Evolutionary conservation across 164 flowering plant species (phyloP).

Genomic region (Stephania japonica): DNA sequence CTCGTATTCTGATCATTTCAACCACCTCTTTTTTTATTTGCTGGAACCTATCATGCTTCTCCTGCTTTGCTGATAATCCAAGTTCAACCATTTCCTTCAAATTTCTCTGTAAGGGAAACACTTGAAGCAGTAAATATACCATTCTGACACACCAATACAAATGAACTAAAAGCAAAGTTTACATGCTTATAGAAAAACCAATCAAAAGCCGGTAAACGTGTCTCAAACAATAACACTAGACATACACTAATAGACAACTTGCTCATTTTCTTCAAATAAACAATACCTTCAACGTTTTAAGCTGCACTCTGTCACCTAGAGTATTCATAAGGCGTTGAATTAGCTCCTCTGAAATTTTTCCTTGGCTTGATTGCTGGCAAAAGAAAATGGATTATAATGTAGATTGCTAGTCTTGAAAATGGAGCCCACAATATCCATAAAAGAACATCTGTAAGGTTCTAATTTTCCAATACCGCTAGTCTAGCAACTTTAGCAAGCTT

Average conservation of each 20-base stretch:
- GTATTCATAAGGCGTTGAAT: slow-evolving; percentile 77
- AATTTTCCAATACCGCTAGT: slow-evolving; percentile 59
- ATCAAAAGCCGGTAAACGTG: not conserved
- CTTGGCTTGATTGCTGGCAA: slow-evolving; percentile 70
- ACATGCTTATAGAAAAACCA: not conserved
- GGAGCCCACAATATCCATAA: not conserved
- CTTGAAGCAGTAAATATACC: not conserved
- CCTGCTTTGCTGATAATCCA: slow-evolving; percentile 74
- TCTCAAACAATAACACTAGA: not conserved
- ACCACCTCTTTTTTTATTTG: slow-evolving; percentile 73
- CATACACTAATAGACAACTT: not conserved
- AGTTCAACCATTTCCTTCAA: slow-evolving; percentile 62
- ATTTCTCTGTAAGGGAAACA: slow-evolving; percentile 55
- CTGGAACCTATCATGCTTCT: slow-evolving; percentile 68
- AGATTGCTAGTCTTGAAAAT: not conserved
- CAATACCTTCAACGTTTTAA: slow-evolving; percentile 75
- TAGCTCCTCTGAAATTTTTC: slow-evolving; percentile 77
- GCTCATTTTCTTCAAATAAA: not conserved
- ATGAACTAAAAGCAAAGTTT: not conserved
- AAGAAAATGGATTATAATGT: slow-evolving; percentile 3
- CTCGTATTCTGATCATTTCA: slow-evolving; percentile 60
- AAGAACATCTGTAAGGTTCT: not conserved
- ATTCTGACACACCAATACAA: not conserved
- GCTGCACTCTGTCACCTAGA: slow-evolving; percentile 82
- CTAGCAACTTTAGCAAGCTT: slow-evolving; percentile 99